Evolutionary conservation across 768 basidiomycete species (phyloP).

Genomic region (Hericium rajendrae): DNA sequence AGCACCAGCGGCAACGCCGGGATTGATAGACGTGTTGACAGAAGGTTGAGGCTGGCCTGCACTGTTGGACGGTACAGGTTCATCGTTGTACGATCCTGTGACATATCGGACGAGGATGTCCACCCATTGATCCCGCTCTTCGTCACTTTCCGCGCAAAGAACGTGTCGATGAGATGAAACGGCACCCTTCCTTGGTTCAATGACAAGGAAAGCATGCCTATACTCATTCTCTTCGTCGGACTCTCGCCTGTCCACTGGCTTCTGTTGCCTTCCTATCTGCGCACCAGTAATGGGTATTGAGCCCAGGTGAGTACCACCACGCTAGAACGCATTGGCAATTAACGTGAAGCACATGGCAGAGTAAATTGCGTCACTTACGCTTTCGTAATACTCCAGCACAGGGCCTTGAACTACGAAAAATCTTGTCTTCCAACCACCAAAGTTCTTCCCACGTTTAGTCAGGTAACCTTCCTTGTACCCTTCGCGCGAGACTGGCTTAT

Average conservation of each 20-base stretch:
- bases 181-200: slow-evolving; percentile 73
- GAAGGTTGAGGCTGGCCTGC: slow-evolving; percentile 9
- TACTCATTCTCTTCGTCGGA: slow-evolving; percentile 87
- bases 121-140: slow-evolving; percentile 91
- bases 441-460: slow-evolving; percentile 94
- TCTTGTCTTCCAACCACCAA: slow-evolving; percentile 95
- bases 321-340: slow-evolving; percentile 31
- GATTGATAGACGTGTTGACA: slow-evolving; percentile 10
- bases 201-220: slow-evolving; percentile 94
- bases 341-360: neutral
- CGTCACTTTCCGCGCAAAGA: slow-evolving; percentile 92
- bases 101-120: slow-evolving; percentile 86
- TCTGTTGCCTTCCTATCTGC: slow-evolving; percentile 92
- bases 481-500: slow-evolving; percentile 66
- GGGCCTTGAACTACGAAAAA: slow-evolving; percentile 92
- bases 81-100: slow-evolving; percentile 70
- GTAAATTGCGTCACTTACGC: slow-evolving; percentile 46
- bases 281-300: slow-evolving; percentile 87
- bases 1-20: slow-evolving; percentile 25
- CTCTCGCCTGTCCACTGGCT: slow-evolving; percentile 38
- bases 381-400: slow-evolving; percentile 89
- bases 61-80: slow-evolving; percentile 33
- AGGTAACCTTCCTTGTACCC: slow-evolving; percentile 93
- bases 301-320: slow-evolving; percentile 85
- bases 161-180: slow-evolving; percentile 77